Base-by-base conservation (phyloP, 441 rosid genomes). In the Populus hybrid region DNA sequence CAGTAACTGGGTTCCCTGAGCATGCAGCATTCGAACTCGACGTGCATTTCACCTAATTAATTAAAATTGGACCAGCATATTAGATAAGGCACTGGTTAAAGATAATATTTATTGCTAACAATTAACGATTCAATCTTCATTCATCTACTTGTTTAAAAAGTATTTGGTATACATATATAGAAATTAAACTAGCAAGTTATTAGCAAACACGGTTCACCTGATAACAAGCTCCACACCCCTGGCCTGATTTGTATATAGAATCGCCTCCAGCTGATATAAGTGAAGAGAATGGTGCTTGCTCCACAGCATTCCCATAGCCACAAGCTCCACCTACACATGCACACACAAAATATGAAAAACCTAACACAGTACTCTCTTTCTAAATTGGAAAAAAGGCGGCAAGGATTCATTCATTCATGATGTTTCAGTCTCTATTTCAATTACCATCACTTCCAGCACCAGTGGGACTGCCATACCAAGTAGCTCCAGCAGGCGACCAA, bases 371-470 rank as follows among this genome's bases (percentile, higher is more conserved):
- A 40, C 14, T 12, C 50, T 40, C 42, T 38, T 24, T 14, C 40
- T 14, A 6, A 57, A 14, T 46, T 46, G 20, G 20, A 46, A 38
- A 42, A 14, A 14, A 46, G 57, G 57, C 2, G 1, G 57, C 57
- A 46, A 14, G 18, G 20, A 14, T 14, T 24, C 10, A 73, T 2
- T 20, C 5, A 20, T 34, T 3, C 14, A 12, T 23, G 26, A 6
- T n/a, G 6, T 9, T 18, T 24, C 57, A 46, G 1, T 1, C 21
- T 32, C 6, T 18, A 12, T 8, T 34, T 54, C 28, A n/a, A 70
- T 42, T 86, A 94, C 97, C 96, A 26, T 85, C 90, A 38, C 82
- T 87, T 74, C 98, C 97, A 10, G 82, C 89, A 5, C 96, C 96
- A 1, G 70, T 69, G 65, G 94, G 79, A 69, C 75, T 70, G 4